Conservation (phyloP, 2,329 filamentous ascomycete species). For the Cytospora mali region DNA sequence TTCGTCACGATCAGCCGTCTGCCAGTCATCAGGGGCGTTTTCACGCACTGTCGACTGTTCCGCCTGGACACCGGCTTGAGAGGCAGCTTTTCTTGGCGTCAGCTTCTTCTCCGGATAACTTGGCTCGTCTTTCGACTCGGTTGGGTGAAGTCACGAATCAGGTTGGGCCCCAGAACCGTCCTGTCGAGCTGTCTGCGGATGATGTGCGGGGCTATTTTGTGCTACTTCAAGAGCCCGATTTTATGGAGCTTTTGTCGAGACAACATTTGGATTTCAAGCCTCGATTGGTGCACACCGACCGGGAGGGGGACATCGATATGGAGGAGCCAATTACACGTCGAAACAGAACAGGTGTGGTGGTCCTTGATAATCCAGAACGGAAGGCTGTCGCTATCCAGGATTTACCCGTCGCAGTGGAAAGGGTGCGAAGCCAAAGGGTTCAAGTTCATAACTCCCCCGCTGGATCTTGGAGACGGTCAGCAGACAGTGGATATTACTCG, state of each 20-base stretch:
- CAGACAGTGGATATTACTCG: slow-evolving; percentile 24
- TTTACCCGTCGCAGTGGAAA: neutral
- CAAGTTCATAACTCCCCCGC: neutral
- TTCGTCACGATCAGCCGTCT: neutral
- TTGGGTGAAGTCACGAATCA: neutral
- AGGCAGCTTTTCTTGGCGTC: neutral
- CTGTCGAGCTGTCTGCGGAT: neutral
- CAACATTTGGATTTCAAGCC: neutral
- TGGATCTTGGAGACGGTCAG: neutral
- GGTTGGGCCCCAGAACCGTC: neutral
- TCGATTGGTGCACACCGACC: neutral
- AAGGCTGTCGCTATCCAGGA: neutral
- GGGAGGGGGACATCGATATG: neutral
- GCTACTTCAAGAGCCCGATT: slow-evolving; percentile 13
- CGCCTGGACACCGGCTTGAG: neutral
- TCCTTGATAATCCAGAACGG: neutral
- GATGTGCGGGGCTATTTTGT: neutral
- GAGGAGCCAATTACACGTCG: neutral
- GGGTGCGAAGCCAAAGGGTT: slow-evolving; percentile 4
- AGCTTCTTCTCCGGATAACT: neutral
- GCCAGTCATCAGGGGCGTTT: neutral
- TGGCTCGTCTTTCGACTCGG: neutral
- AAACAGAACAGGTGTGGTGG: neutral
- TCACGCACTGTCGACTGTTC: neutral
- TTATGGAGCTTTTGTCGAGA: neutral